Evolutionary conservation across 2,329 filamentous ascomycete species (phyloP), one percentile per base, ranked within the genome.

Genomic region (Penicillium sumatraense): DNA sequence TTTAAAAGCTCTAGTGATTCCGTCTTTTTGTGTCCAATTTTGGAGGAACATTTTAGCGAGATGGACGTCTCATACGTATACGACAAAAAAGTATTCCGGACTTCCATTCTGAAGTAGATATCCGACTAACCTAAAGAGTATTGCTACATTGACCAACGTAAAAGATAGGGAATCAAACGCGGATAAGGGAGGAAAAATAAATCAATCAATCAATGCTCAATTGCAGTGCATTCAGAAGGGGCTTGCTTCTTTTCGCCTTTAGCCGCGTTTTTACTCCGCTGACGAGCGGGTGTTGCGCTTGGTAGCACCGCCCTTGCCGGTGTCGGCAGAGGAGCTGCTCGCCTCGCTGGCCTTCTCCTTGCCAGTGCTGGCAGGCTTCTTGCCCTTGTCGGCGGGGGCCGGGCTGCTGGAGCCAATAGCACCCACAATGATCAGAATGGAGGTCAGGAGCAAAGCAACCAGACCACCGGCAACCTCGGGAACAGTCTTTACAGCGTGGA

Each of bases 401-500:
- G 84, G 82, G 67, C 82, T 81, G 67, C 86, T 85, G 61, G 86
- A 75, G 64, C 84, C 81, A 67, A 93, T 75, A 61, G 89, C 78
- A 65, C 85, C 83, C 60, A 89, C 77, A 61, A 96, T 76, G 61
- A 96, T 68, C 63, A 88, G 86, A 58, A 96, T 73, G 64, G 95
- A 71, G 46, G 89, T 86, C 53, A 91, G 78, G 42, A 88, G 73
- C 61, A 92, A 74, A 63, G 88, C 89, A 70, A 81, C 89, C 69
- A 96, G 80, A 70, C 86, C 90, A 71, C 87, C 92, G 61, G 92
- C 91, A 66, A 96, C 88, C 80, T 97, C 95, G 63, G 95, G 95
- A 62, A 97, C 90, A 68, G 91, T 90, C 80, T 91, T 90, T 79
- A 93, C 80, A 50, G 93, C 93, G 79, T 92, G 83, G 63, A 96